These are phyloP conservation scores for Diaporthe helianthi DNA, from an alignment of 2,329 filamentous ascomycete genomes.

Conservation along the genomic window DNA sequence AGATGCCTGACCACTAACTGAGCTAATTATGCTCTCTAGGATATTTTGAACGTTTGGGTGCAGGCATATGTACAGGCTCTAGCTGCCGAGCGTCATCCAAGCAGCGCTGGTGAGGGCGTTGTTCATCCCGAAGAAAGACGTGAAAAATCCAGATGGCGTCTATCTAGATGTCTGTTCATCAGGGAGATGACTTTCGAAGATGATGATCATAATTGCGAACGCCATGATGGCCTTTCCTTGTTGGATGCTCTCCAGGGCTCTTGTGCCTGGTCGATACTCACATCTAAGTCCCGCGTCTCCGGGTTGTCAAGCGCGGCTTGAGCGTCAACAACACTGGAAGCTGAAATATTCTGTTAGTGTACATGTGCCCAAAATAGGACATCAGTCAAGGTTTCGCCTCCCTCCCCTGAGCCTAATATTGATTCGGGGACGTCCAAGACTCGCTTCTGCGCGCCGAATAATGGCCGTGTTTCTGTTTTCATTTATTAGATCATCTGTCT, in stretches of 20 bases:
- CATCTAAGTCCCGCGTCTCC: too few species aligned
- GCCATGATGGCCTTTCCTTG: constrained; percentile 22
- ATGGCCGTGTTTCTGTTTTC: background rate
- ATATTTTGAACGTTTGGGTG: too few species aligned
- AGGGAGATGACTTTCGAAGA: constrained; percentile 40
- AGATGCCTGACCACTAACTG: too few species aligned
- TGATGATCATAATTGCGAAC: constrained; percentile 28
- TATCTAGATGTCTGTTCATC: background rate
- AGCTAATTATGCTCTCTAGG: too few species aligned
- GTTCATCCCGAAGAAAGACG: constrained; percentile 33
- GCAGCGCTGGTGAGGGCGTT: background rate
- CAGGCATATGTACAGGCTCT: constrained; percentile 8
- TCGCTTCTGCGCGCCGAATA: background rate
- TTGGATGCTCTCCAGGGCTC: background rate
- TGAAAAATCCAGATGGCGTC: constrained; percentile 30
- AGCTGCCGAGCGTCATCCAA: constrained; percentile 16
- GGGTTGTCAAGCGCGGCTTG: background rate
- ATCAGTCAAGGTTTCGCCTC: background rate
- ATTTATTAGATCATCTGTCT: background rate
- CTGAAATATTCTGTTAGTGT: background rate
- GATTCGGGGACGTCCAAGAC: too few species aligned
- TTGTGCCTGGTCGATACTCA: too few species aligned
- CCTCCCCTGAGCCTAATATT: background rate
- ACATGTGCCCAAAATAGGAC: too few species aligned
- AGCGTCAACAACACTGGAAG: constrained; percentile 25